phyloP scores from a whole-genome alignment of 768 basidiomycete species.

The Nevesoporus exiguus region DNA sequence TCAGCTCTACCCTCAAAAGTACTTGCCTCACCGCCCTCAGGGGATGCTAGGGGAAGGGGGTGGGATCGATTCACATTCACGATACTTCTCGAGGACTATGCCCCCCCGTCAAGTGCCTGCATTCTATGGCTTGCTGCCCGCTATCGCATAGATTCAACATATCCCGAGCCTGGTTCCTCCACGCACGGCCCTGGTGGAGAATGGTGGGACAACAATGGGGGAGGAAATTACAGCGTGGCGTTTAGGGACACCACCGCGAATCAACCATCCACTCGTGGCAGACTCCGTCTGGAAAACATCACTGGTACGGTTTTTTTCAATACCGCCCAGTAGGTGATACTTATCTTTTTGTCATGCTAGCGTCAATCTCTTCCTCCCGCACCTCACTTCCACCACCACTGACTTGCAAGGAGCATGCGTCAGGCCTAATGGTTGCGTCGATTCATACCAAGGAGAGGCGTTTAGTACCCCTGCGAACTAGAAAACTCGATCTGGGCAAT shows the following conservation, averaged over 20 bases:
- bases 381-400: background rate
- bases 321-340: background rate
- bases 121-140: constrained; percentile 63
- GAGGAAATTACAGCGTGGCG: constrained; percentile 70
- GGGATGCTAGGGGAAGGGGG: background rate
- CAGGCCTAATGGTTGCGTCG: constrained; percentile 4
- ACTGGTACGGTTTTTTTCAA: constrained; percentile 15
- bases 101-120: constrained; percentile 43
- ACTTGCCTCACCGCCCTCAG: constrained; percentile 2
- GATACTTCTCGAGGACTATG: constrained; percentile 72
- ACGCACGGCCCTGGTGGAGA: constrained; percentile 55
- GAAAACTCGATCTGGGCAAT: constrained; percentile 31
- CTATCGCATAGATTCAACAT: constrained; percentile 33
- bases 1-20: constrained; percentile 33
- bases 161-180: constrained; percentile 13
- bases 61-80: constrained; percentile 66
- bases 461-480: constrained; percentile 1
- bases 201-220: constrained; percentile 92
- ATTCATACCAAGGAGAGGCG: background rate
- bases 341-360: constrained; percentile 14
- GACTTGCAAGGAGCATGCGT: constrained; percentile 13
- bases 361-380: background rate
- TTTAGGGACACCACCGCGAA: constrained; percentile 42
- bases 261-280: background rate
- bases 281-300: constrained; percentile 18